Evolutionary conservation across 176 grass and related monocot genomes (phyloP), one percentile per base, ranked within the genome.

Genomic region (Otatea glauca): DNA sequence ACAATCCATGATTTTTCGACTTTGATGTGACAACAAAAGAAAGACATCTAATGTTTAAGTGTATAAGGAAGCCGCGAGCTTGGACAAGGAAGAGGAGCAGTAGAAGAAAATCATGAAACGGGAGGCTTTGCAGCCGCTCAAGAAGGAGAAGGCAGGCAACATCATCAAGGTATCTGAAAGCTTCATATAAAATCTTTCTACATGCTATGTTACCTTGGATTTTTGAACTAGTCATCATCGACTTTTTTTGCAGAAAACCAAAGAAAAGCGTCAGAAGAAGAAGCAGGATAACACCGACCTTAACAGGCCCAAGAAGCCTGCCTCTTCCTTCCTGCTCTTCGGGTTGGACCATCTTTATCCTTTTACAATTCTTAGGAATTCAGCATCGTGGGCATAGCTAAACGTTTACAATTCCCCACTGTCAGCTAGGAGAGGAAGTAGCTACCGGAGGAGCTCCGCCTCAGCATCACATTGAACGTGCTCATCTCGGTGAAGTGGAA

Each of bases 401-500:
- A 65, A 58, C 12, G 6, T 14, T 8, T 25, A 50, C 7, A 2
- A 45, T 41, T 72, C 37, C 71, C 27, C 37, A 17, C 53, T 80
- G 72, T 51, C 86, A 98, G 93, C 73, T 94, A 88, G 44, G 86
- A 94, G 72, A 92, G 96, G 86, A 93, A 83, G 55, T 87, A 95
- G 47, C 66, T 95, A 39, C 16, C 18, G 16, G 89, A 91, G 83
- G 93, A 99, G 74, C 65, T 29, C 29, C 1, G 81, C 10, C 86
- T 84, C 0, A 84, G 89, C 14, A 81, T 88, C 63, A 95, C 93
- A 9, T 18, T 95, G 5, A 93, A 68, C 5, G 89, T 93, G 11
- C 77, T 95, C 34, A 83, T 95, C 62, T 90, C 89, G 12, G 93
- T 98, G 67, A 98, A 94, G 84, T 98, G 93, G 96, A 98, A 98